phyloP scores from a whole-genome alignment of 148 eudicot species.

The Suaeda aralocaspica region DNA sequence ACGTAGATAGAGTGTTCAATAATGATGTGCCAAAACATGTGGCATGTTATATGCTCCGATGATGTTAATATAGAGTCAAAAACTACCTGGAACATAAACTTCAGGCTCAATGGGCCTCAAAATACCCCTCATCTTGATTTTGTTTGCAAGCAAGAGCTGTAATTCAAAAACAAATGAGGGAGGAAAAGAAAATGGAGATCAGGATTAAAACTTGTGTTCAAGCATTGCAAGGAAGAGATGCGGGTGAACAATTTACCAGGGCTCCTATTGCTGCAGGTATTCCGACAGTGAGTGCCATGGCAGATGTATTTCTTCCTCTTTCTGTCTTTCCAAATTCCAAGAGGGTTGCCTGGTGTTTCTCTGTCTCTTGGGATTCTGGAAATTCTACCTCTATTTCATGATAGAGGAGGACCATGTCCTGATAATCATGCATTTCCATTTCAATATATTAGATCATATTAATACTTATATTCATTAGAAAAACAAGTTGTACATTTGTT shows the following conservation, averaged over 20 bases:
- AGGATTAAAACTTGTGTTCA: neutral
- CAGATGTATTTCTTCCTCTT: slow-evolving; percentile 56
- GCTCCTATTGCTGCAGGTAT: slow-evolving; percentile 94
- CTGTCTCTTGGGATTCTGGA: slow-evolving; percentile 41
- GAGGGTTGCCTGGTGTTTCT: slow-evolving; percentile 71
- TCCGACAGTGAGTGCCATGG: slow-evolving; percentile 95
- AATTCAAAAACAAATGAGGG: neutral
- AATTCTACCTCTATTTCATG: slow-evolving; percentile 85
- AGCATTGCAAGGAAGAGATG: neutral
- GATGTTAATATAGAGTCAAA: slow-evolving; percentile 8
- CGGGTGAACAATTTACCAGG: slow-evolving; percentile 43
- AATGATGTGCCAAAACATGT: too few relatives aligned
- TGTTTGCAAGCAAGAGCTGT: slow-evolving; percentile 80
- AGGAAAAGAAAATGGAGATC: neutral
- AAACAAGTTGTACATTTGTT: neutral
- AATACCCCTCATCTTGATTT: slow-evolving; percentile 67
- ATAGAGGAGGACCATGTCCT: slow-evolving; percentile 97
- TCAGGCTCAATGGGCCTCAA: slow-evolving; percentile 80
- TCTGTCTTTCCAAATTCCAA: slow-evolving; percentile 75
- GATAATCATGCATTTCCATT: slow-evolving; percentile 7
- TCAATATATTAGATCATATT: neutral
- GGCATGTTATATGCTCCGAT: too few relatives aligned
- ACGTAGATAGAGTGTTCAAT: too few relatives aligned
- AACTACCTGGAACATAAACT: slow-evolving; percentile 85
- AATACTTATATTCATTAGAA: neutral